Evolutionary conservation across 2,329 filamentous ascomycete species (phyloP).

Genomic region (Knufia fluminis): DNA sequence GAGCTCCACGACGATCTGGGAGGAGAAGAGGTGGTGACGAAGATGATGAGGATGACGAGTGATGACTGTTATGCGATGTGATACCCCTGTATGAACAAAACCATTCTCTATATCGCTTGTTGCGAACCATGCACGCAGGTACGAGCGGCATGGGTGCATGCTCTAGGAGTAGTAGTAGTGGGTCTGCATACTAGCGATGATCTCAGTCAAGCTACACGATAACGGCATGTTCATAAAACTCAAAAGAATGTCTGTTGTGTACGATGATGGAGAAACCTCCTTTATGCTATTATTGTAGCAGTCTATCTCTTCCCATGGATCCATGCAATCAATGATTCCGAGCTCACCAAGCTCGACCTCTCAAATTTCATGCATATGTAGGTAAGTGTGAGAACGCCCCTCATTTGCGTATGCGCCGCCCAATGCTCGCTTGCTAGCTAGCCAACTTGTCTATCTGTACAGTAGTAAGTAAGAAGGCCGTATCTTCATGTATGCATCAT

Average conservation of each 20-base stretch:
- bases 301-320: background rate
- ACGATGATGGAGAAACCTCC: too few relatives aligned
- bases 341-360: too few relatives aligned
- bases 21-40: background rate
- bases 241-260: background rate
- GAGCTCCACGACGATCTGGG: constrained; percentile 2
- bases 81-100: background rate
- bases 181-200: too few relatives aligned
- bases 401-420: background rate
- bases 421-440: constrained; percentile 5
- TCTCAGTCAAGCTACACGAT: too few relatives aligned
- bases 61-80: background rate
- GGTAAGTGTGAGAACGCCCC: background rate
- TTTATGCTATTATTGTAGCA: background rate
- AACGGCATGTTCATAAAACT: too few relatives aligned
- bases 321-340: too few relatives aligned
- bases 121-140: too few relatives aligned
- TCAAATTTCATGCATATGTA: background rate
- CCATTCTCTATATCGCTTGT: too few relatives aligned
- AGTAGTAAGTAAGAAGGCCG: background rate
- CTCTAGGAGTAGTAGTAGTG: too few relatives aligned
- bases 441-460: constrained; percentile 4
- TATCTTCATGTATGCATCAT: background rate
- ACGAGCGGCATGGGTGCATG: too few relatives aligned
- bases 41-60: constrained; percentile 4